phyloP scores from a whole-genome alignment of 1,284 basidiomycete species.

The Moesziomyces sp. region DNA sequence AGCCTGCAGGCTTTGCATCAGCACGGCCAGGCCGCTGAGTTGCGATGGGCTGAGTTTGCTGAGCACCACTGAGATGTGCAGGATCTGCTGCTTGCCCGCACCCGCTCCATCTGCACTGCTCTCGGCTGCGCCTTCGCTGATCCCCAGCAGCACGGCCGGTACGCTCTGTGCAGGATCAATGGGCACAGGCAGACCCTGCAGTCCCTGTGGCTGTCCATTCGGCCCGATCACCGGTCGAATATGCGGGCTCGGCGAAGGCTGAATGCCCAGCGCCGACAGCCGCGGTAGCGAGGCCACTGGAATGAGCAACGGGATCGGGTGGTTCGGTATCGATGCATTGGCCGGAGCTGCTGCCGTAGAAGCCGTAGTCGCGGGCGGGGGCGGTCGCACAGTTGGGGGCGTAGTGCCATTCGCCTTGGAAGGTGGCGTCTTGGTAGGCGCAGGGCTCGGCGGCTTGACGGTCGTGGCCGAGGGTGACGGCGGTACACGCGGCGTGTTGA shows the following conservation, averaged over 20 bases:
- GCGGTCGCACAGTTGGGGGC: background rate
- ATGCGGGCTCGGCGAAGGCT: slow-evolving; percentile 58
- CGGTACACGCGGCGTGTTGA: slow-evolving; percentile 35
- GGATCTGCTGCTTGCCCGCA: slow-evolving; percentile 50
- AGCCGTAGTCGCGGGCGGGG: slow-evolving; percentile 7
- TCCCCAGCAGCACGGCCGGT: slow-evolving; percentile 62
- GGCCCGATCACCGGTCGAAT: slow-evolving; percentile 51
- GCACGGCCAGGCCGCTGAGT: slow-evolving; percentile 57
- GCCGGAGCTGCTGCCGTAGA: slow-evolving; percentile 9
- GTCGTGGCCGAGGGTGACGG: slow-evolving; percentile 25
- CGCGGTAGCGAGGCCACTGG: slow-evolving; percentile 58
- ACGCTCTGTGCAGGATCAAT: slow-evolving; percentile 57
- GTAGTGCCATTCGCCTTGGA: slow-evolving; percentile 15
- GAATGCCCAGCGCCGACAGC: slow-evolving; percentile 59
- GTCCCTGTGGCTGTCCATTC: slow-evolving; percentile 37
- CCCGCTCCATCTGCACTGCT: slow-evolving; percentile 3
- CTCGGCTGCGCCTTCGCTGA: slow-evolving; percentile 51
- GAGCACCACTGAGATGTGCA: slow-evolving; percentile 64
- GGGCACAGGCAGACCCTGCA: slow-evolving; percentile 50
- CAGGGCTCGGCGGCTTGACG: slow-evolving; percentile 1
- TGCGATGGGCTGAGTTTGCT: slow-evolving; percentile 60
- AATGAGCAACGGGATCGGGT: slow-evolving; percentile 63
- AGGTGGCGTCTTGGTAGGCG: slow-evolving; percentile 12
- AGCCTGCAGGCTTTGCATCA: slow-evolving; percentile 63
- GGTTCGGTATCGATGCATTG: slow-evolving; percentile 54